These are phyloP conservation scores for Inga oerstediana DNA, from an alignment of 306 rosid species.

Conservation along the genomic window DNA sequence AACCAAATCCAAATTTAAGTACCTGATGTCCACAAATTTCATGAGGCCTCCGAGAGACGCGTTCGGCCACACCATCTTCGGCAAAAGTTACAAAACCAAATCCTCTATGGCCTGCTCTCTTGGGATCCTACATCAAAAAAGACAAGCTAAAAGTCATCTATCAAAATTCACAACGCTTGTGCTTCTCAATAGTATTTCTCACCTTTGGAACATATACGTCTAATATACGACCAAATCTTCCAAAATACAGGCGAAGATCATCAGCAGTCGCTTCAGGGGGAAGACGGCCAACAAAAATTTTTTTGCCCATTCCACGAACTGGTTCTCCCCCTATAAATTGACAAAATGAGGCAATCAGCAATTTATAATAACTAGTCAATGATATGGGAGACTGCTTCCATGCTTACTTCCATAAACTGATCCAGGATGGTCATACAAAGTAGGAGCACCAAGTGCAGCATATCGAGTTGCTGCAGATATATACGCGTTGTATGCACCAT, in stretches of 20 bases:
- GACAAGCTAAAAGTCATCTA: slow-evolving; percentile 1
- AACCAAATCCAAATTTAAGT: slow-evolving; percentile 13
- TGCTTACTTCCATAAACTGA: slow-evolving; percentile 85
- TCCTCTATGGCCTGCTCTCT: slow-evolving; percentile 80
- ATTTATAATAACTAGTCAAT: slow-evolving; percentile 17
- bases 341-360: slow-evolving; percentile 31
- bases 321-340: slow-evolving; percentile 78
- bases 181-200: slow-evolving; percentile 12
- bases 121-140: slow-evolving; percentile 57
- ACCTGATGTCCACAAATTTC: slow-evolving; percentile 82
- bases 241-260: slow-evolving; percentile 77
- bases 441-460: slow-evolving; percentile 96
- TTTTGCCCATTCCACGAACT: slow-evolving; percentile 65
- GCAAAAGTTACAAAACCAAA: slow-evolving; percentile 84
- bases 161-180: not conserved
- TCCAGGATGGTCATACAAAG: slow-evolving; percentile 89
- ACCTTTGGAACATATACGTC: slow-evolving; percentile 81
- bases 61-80: slow-evolving; percentile 81
- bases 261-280: slow-evolving; percentile 74
- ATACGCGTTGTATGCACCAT: slow-evolving; percentile 96
- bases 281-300: slow-evolving; percentile 74
- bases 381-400: slow-evolving; percentile 10
- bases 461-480: slow-evolving; percentile 95
- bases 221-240: slow-evolving; percentile 70
- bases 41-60: slow-evolving; percentile 77